Base-by-base conservation (phyloP, 352 stramenopile species). In the Phytophthora megakarya region DNA sequence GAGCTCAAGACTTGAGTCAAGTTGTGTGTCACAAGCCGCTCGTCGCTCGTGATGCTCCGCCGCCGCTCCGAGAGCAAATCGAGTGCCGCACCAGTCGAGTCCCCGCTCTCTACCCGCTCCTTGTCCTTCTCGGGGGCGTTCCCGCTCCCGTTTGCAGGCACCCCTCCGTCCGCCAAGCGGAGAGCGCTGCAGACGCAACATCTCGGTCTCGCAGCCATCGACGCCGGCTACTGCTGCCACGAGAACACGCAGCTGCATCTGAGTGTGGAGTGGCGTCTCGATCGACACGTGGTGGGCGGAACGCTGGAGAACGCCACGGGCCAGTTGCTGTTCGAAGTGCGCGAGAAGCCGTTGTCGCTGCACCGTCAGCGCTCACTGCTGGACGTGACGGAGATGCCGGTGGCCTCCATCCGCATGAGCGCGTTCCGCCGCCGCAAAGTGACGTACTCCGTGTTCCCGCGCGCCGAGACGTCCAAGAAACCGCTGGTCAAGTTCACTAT, bases 321-420 rank as follows among this genome's bases (percentile, higher is more conserved):
- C 13, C 72, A 75, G 25, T 22, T 50, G 42, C 59, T 71, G 4
- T 76, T 79, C 43, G 38, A 61, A 30, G 44, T 79, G 11, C 61
- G 45, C 12, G 67, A 74, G 39, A 75, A 73, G 40, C 32, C 67
- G 19, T 49, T 78, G 26, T 79, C 72, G 32, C 54, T 79, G 22
- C 67, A 79, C 33, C 58, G 64, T 6, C 72, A 79, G 56, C 71
- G 71, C 23, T 45, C 59, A n/a, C 57, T 78, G 13, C 26, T 78
- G 28, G 64, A 73, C 45, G 38, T 38, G 19, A 75, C 55, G 3
- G 46, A 75, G 13, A 47, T 70, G 33, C 55, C 66, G 6, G 67
- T 79, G 37, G 67, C 72, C 39, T 75, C 67, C 23, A 70, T 79
- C 33, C 72, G 67, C 25, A 74, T 73, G 67, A 64, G 58, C 32